Percentiles rank a stretch among this genome's conserved stretches.
These are phyloP conservation scores for Xylariaceae sp. DNA, from an alignment of 2,329 filamentous ascomycete genomes.

Conservation along the genomic window DNA sequence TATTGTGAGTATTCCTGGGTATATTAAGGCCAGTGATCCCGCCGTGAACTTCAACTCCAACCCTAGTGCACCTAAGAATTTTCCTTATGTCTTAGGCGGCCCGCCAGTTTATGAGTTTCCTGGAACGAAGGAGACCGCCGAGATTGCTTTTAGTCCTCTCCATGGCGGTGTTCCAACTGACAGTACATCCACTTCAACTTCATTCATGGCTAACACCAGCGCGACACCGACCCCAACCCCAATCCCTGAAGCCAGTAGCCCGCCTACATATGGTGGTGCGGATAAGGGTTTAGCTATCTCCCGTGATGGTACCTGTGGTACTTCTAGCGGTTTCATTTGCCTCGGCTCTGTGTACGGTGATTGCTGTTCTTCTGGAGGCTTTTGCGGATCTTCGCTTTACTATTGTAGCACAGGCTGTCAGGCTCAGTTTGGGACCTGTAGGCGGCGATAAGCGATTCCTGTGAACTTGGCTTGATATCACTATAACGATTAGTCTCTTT, in stretches of 20 bases:
- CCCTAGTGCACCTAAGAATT: conserved; percentile 9
- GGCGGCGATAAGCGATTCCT: background rate
- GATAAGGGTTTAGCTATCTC: background rate
- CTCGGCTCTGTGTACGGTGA: conserved; percentile 1
- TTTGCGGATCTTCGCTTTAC: conserved; percentile 5
- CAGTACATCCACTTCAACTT: background rate
- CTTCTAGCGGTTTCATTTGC: conserved; percentile 8
- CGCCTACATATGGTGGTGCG: background rate
- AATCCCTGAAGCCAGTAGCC: background rate
- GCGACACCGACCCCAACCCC: background rate
- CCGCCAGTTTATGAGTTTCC: conserved; percentile 10
- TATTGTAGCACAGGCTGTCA: conserved; percentile 16
- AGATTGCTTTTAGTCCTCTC: conserved; percentile 12
- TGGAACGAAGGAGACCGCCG: conserved; percentile 8
- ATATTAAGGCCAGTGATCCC: conserved; percentile 21
- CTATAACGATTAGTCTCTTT: too few relatives aligned
- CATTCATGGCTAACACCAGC: background rate
- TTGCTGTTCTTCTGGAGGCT: conserved; percentile 11
- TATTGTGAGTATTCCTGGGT: conserved; percentile 26
- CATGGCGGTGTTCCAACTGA: background rate
- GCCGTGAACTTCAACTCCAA: conserved; percentile 27
- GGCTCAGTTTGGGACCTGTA: conserved; percentile 10
- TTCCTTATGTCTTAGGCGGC: conserved; percentile 19
- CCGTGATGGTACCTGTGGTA: conserved; percentile 4
- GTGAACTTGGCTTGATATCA: background rate